Percentiles rank a stretch among this genome's conserved stretches.
These are phyloP conservation scores for Chlamydomonas asymmetrica DNA, from an alignment of 139 green algal genomes.

Conservation along the genomic window DNA sequence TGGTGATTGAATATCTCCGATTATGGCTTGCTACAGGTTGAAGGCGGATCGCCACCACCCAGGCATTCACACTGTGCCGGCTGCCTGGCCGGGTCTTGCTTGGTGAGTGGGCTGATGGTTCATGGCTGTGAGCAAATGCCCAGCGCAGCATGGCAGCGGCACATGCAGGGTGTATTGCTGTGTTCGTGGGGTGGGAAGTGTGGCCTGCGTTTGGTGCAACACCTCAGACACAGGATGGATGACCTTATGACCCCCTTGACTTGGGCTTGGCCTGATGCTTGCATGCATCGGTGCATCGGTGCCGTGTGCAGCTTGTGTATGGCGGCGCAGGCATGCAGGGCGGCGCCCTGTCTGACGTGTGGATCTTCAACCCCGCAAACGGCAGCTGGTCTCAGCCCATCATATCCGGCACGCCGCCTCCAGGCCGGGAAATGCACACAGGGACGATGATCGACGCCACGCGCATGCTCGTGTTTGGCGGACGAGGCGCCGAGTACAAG, in stretches of 20 bases:
- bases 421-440: slow-evolving; percentile 63
- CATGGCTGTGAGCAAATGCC: too few species aligned
- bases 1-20: not conserved
- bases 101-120: slow-evolving; percentile 43
- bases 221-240: too few species aligned
- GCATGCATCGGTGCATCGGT: too few species aligned
- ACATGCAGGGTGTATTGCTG: not conserved
- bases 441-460: slow-evolving; percentile 49
- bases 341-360: slow-evolving; percentile 62
- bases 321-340: slow-evolving; percentile 61
- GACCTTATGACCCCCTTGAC: too few species aligned
- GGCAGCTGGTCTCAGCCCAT: slow-evolving; percentile 29
- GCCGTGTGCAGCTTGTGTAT: slow-evolving; percentile 65
- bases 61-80: slow-evolving; percentile 62
- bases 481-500: slow-evolving; percentile 42
- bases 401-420: slow-evolving; percentile 24
- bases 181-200: too few species aligned
- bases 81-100: slow-evolving; percentile 34
- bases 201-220: too few species aligned
- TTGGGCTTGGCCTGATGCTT: too few species aligned
- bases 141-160: not conserved
- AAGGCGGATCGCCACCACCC: slow-evolving; percentile 34
- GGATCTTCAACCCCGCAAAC: slow-evolving; percentile 57
- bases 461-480: slow-evolving; percentile 62
- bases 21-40: slow-evolving; percentile 15